These are phyloP conservation scores for Spergularia azorica DNA, from an alignment of 179 eudicot species.

Conservation along the genomic window DNA sequence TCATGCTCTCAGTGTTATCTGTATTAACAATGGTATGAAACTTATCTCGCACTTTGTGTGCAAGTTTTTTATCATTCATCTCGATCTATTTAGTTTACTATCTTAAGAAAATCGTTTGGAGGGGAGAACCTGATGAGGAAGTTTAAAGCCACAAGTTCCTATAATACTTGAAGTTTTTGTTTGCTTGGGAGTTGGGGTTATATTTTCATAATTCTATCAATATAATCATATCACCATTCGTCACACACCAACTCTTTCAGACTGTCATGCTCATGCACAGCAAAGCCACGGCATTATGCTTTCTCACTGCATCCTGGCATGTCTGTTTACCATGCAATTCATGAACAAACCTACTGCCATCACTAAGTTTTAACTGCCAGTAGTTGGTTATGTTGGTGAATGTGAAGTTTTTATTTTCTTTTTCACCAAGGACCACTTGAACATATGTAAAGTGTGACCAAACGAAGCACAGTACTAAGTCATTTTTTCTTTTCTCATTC, in stretches of 20 bases:
- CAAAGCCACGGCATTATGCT: not conserved
- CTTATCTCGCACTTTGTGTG: slow-evolving; percentile 4
- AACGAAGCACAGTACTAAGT: not conserved
- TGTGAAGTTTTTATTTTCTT: not conserved
- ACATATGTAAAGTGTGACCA: not conserved
- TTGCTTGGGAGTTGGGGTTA: not conserved
- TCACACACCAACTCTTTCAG: not conserved
- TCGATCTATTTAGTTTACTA: not conserved
- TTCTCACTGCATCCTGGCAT: not conserved
- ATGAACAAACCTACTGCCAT: slow-evolving; percentile 8
- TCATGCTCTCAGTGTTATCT: slow-evolving; percentile 82
- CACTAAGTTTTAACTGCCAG: not conserved
- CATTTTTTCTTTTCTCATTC: not conserved
- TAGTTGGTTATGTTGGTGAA: not conserved
- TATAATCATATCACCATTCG: too few relatives aligned
- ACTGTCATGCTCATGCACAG: slow-evolving; percentile 4
- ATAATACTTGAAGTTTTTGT: not conserved
- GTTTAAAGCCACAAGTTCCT: not conserved
- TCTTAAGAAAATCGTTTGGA: not conserved
- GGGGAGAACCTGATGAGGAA: not conserved
- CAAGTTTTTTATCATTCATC: not conserved
- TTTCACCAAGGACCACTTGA: not conserved
- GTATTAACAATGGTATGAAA: slow-evolving; percentile 83
- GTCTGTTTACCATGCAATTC: slow-evolving; percentile 3
- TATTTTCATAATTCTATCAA: too few relatives aligned